Evolutionary conservation across 371 early-diverging fungal genomes (phyloP), one percentile per base, ranked within the genome.

Genomic region (Lichtheimia ramosa): DNA sequence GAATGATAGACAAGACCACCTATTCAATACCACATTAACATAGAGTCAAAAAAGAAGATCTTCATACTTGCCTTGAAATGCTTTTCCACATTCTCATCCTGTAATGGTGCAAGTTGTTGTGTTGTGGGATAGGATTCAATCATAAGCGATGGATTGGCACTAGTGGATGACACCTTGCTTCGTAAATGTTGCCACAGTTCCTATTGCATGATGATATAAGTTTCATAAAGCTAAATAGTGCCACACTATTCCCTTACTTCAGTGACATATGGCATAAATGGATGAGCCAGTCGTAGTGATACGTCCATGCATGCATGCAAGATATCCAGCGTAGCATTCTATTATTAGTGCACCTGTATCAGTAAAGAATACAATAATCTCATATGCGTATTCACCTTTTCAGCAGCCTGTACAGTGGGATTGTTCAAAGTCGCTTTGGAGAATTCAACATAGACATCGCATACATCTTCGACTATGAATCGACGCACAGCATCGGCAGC

Each of bases 201-300:
- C 85, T 87, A 61, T 23, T 15, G 15, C 23, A 34, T 42, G 40
- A 58, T 58, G 39, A 20, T 51, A 23, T 51, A 3, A 24, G 15
- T 25, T 18, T 51, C 21, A 15, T 24, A 6, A 20, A 20, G 5
- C 21, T 51, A 13, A n/a, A 5, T 24, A 5, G 6, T 51, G 15
- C 21, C 15, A 34, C 34, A 34, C 10, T 34, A 34, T n/a, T 6
- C 7, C 43, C 87, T 64, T 81, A 96, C 99, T 84, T 99, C 99
- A 12, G 99, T 96, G 3, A 99, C 81, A 78, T 96, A 99, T 12
- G 99, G 99, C 96, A 99, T 97, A 68, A 98, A 93, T 12, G 99
- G 98, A 77, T 98, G 98, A 34, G 98, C 75, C 54, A 97, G 71
- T 52, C 90, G 84, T 56, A 99, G 64, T 7, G 93, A 93, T 18